These are phyloP conservation scores for Dicorynia guianensis DNA, from an alignment of 306 rosid genomes.

Conservation along the genomic window DNA sequence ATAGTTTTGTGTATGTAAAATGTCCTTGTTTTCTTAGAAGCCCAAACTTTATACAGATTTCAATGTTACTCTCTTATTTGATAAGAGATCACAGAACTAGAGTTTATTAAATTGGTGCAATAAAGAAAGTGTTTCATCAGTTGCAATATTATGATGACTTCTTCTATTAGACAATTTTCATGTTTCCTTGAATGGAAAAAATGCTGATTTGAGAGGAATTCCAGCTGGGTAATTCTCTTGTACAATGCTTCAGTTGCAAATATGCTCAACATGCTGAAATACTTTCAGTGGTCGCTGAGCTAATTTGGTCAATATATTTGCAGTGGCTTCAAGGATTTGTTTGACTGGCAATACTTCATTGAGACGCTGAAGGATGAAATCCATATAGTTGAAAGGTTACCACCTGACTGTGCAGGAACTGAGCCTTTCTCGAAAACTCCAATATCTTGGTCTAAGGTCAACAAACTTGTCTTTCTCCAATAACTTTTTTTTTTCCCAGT, in stretches of 20 bases:
- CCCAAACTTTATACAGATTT: slow-evolving; percentile 27
- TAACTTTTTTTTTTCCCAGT: slow-evolving; percentile 21
- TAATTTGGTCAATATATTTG: slow-evolving; percentile 41
- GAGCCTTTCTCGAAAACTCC: slow-evolving; percentile 86
- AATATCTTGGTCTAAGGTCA: slow-evolving; percentile 96
- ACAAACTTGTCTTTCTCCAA: slow-evolving; percentile 27
- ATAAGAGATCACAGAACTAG: slow-evolving; percentile 20
- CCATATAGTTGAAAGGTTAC: slow-evolving; percentile 84
- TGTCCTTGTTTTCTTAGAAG: slow-evolving; percentile 34
- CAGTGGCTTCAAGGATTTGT: slow-evolving; percentile 97
- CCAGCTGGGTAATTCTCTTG: slow-evolving; percentile 28
- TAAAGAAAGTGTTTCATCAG: slow-evolving; percentile 18
- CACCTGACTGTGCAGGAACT: slow-evolving; percentile 68
- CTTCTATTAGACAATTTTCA: slow-evolving; percentile 19
- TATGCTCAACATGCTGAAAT: slow-evolving; percentile 1
- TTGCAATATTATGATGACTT: slow-evolving; percentile 2
- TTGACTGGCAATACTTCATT: slow-evolving; percentile 90
- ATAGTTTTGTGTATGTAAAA: background rate
- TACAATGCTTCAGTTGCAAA: background rate
- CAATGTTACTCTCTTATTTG: slow-evolving; percentile 20
- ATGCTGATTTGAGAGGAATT: slow-evolving; percentile 4
- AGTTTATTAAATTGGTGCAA: slow-evolving; percentile 28
- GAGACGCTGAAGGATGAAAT: slow-evolving; percentile 81
- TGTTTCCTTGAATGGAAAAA: slow-evolving; percentile 3
- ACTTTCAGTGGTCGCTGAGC: slow-evolving; percentile 28